phyloP scores from a whole-genome alignment of 176 grass and related monocot genomes.

The Raddia distichophylla region DNA sequence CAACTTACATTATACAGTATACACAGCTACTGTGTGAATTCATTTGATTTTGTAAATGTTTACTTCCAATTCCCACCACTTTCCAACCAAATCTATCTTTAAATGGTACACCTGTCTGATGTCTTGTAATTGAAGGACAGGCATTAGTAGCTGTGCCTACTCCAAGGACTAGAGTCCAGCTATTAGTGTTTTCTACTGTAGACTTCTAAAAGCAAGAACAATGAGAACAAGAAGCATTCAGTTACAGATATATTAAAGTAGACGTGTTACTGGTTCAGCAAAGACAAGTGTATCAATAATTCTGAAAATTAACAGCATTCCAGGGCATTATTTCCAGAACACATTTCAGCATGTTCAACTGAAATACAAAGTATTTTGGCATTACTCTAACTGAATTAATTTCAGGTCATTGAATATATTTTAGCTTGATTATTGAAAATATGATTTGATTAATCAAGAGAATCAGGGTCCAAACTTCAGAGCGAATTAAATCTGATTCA shows the following conservation, averaged over 20 bases:
- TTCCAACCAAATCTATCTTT: not conserved
- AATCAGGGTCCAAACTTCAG: not conserved
- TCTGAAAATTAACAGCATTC: slow-evolving; percentile 13
- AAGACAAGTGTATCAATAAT: slow-evolving; percentile 13
- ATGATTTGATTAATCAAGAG: slow-evolving; percentile 16
- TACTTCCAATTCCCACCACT: not conserved
- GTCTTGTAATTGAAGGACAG: not conserved
- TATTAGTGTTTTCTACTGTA: slow-evolving; percentile 6
- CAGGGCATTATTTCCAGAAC: not conserved
- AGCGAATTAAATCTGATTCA: slow-evolving; percentile 19
- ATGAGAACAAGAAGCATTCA: not conserved
- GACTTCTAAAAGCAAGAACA: slow-evolving; percentile 33
- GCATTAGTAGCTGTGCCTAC: slow-evolving; percentile 4
- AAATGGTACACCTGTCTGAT: not conserved
- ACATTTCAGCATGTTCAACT: slow-evolving; percentile 20
- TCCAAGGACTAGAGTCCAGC: slow-evolving; percentile 7
- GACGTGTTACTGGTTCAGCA: not conserved
- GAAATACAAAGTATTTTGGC: not conserved
- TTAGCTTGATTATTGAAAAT: not conserved
- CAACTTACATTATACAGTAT: not conserved
- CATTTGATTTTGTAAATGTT: not conserved
- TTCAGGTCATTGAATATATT: slow-evolving; percentile 18
- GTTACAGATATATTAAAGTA: slow-evolving; percentile 6
- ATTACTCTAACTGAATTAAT: slow-evolving; percentile 20
- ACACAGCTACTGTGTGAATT: not conserved